Conservation (phyloP, 306 rosid genomes). For the Citrullus amarus region DNA sequence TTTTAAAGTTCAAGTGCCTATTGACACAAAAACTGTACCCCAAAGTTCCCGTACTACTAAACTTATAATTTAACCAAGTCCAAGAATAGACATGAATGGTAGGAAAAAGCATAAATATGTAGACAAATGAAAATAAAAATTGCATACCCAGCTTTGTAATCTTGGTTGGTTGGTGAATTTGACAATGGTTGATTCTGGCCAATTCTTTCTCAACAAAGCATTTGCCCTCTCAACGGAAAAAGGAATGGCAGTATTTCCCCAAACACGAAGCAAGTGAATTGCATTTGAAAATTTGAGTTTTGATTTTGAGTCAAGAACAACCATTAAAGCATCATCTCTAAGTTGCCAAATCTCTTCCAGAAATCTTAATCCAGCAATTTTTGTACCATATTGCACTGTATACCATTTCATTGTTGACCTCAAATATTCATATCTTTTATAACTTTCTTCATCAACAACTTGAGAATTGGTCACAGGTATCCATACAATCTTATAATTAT, state of each 20-base stretch:
- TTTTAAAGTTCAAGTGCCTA: too few relatives aligned
- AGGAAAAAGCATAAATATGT: neutral
- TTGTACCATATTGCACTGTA: conserved; percentile 15
- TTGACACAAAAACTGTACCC: too few relatives aligned
- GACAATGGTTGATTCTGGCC: conserved; percentile 1
- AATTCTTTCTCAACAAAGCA: neutral
- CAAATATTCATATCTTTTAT: conserved; percentile 32
- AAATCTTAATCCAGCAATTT: conserved; percentile 27
- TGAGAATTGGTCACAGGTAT: conserved; percentile 20
- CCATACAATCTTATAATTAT: conserved; percentile 48
- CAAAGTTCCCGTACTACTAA: too few relatives aligned
- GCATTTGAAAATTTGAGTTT: conserved; percentile 34
- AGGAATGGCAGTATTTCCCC: conserved; percentile 40
- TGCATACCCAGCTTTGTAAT: conserved; percentile 16
- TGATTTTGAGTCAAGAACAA: conserved; percentile 27
- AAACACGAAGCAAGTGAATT: conserved; percentile 29
- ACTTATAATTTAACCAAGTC: neutral
- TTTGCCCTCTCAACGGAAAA: neutral
- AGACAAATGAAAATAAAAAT: neutral
- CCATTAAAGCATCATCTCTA: conserved; percentile 27
- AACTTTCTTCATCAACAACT: neutral
- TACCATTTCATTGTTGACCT: conserved; percentile 44
- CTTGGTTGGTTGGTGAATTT: conserved; percentile 9
- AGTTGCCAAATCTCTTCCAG: conserved; percentile 44
- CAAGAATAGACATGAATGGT: neutral